Evolutionary conservation across 2,329 filamentous ascomycete species (phyloP).

Genomic region (Colletotrichum caudatum): DNA sequence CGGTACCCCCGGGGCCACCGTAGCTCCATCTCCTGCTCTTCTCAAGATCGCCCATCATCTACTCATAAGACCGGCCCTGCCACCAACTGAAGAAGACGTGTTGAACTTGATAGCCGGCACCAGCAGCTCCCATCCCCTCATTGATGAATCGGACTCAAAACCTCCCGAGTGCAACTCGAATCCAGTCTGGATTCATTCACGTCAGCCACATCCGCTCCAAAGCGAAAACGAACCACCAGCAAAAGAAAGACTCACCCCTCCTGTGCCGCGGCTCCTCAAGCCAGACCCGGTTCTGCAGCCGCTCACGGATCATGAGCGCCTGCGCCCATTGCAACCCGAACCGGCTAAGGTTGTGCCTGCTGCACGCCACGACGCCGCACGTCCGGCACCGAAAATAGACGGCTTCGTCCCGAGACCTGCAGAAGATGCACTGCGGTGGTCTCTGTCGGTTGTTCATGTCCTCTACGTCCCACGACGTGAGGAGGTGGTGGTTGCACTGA

Average conservation of each 20-base stretch:
- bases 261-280: background rate
- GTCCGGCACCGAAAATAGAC: slow-evolving; percentile 12
- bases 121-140: background rate
- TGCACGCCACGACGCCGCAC: slow-evolving; percentile 17
- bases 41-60: background rate
- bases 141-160: background rate
- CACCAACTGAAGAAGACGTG: background rate
- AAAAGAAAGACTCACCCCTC: background rate
- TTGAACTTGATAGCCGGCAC: background rate
- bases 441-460: slow-evolving; percentile 13
- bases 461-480: slow-evolving; percentile 3
- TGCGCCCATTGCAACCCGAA: slow-evolving; percentile 7
- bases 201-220: background rate
- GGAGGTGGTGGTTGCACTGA: slow-evolving; percentile 8
- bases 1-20: background rate
- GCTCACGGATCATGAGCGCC: background rate
- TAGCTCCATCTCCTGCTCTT: background rate
- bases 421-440: slow-evolving; percentile 6
- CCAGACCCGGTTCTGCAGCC: slow-evolving; percentile 8
- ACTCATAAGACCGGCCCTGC: background rate
- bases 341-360: background rate
- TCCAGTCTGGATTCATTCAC: background rate
- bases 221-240: too few relatives aligned
- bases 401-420: slow-evolving; percentile 9
- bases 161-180: background rate